Evolutionary conservation across 2,329 filamentous ascomycete species (phyloP).

Genomic region (Calonectria henricotiae): DNA sequence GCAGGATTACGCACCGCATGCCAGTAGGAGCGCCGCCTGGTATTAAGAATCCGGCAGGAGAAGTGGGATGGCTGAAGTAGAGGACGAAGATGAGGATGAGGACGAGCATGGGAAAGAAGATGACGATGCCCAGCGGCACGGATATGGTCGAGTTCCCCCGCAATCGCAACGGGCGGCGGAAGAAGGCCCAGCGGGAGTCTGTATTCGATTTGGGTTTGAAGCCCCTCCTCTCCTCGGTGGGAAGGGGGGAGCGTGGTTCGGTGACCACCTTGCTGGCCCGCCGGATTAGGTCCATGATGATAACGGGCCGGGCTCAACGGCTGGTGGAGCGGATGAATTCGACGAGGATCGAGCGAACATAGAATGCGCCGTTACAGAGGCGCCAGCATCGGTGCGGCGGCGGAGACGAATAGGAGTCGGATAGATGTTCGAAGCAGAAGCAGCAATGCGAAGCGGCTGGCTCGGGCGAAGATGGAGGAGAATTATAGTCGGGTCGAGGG

Average conservation of each 20-base stretch:
- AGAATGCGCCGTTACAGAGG: constrained; percentile 49
- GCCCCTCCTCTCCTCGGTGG: constrained; percentile 67
- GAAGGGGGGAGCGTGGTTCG: constrained; percentile 62
- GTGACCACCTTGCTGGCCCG: constrained; percentile 70
- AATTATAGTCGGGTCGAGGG: not conserved
- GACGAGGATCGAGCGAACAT: constrained; percentile 49
- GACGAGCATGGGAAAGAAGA: constrained; percentile 93
- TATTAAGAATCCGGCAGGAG: constrained; percentile 86
- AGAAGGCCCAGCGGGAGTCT: constrained; percentile 79
- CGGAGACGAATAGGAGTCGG: constrained; percentile 39
- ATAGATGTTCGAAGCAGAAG: constrained; percentile 29
- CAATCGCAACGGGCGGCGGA: constrained; percentile 88
- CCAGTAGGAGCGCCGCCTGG: constrained; percentile 90
- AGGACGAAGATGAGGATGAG: constrained; percentile 92
- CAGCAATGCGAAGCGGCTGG: not conserved
- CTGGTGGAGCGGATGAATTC: constrained; percentile 61
- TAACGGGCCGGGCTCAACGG: constrained; percentile 54
- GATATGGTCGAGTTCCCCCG: constrained; percentile 94
- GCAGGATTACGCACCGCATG: constrained; percentile 78
- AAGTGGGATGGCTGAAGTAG: constrained; percentile 89
- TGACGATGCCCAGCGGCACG: constrained; percentile 91
- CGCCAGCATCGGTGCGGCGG: constrained; percentile 49
- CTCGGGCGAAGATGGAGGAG: not conserved
- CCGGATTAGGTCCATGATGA: constrained; percentile 73
- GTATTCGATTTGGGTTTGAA: constrained; percentile 59